These are phyloP conservation scores for Verticillium longisporum DNA, from an alignment of 2,329 filamentous ascomycete species.

Conservation along the genomic window DNA sequence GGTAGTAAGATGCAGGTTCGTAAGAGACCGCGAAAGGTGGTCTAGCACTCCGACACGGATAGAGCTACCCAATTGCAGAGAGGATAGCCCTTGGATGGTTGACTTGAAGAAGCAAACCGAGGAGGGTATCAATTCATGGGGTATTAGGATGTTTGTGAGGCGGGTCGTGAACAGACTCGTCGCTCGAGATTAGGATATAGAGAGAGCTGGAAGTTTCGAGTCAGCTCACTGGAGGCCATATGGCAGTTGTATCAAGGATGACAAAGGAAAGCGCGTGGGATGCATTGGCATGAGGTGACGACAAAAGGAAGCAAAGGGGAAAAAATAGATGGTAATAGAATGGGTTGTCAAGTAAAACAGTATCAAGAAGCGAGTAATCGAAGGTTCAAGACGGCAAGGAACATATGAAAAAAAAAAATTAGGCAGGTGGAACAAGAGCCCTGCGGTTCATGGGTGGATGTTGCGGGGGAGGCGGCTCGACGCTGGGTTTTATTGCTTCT, in stretches of 20 bases:
- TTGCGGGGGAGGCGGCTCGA: not conserved
- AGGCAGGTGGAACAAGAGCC: not conserved
- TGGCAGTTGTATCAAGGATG: not conserved
- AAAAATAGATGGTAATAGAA: not conserved
- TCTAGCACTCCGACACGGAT: not conserved
- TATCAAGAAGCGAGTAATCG: not conserved
- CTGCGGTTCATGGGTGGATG: not conserved
- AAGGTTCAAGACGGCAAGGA: not conserved
- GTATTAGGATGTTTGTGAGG: not conserved
- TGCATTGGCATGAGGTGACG: not conserved
- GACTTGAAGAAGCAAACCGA: not conserved
- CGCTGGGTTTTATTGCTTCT: constrained; percentile 1
- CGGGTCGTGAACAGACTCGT: constrained; percentile 1
- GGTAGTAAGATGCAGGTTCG: constrained; percentile 2
- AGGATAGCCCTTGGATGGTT: not conserved
- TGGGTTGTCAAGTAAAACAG: not conserved
- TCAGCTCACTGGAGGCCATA: not conserved
- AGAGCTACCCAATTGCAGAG: not conserved
- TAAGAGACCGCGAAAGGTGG: not conserved
- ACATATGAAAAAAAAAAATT: not conserved
- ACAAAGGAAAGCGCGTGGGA: constrained; percentile 1
- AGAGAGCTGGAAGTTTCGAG: constrained; percentile 1
- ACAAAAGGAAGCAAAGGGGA: not conserved
- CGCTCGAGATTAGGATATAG: not conserved
- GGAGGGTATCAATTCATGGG: not conserved